Percentiles rank a stretch among this genome's conserved stretches.
Evolutionary conservation across 192 early-diverging fungal species (phyloP).

Genomic region (Kickxella alabastrina): DNA sequence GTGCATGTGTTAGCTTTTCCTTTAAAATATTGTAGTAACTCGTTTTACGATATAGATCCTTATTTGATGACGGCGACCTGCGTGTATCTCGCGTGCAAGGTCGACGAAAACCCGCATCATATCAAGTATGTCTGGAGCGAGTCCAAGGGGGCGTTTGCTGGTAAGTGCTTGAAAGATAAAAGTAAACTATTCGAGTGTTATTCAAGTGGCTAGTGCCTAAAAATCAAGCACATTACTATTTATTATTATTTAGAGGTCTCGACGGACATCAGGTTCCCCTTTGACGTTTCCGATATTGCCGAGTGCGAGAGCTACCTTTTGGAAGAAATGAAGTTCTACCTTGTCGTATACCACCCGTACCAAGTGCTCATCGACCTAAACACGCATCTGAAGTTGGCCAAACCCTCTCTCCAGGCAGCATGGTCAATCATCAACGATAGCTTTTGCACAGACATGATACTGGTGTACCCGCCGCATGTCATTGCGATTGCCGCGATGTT

Average conservation of each 20-base stretch:
- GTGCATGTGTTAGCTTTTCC: not conserved
- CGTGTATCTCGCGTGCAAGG: conserved; percentile 84
- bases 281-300: conserved; percentile 73
- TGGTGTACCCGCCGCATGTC: conserved; percentile 87
- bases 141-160: conserved; percentile 35
- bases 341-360: conserved; percentile 88
- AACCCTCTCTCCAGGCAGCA: conserved; percentile 45
- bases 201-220: too few relatives aligned
- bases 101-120: conserved; percentile 75
- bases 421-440: conserved; percentile 82
- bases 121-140: conserved; percentile 54
- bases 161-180: conserved; percentile 10
- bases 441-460: conserved; percentile 70
- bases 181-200: not conserved
- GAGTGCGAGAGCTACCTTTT: conserved; percentile 91
- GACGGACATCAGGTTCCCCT: conserved; percentile 48
- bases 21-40: conserved; percentile 56
- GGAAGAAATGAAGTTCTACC: conserved; percentile 87
- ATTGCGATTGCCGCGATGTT: conserved; percentile 81
- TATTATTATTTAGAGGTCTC: conserved; percentile 20
- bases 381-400: conserved; percentile 31
- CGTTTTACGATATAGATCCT: conserved; percentile 69
- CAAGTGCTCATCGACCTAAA: conserved; percentile 60
- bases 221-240: too few relatives aligned
- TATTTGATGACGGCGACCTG: conserved; percentile 75